Evolutionary conservation across 202 grass and related monocot genomes (phyloP).

Genomic region (Elaeis oleifera): DNA sequence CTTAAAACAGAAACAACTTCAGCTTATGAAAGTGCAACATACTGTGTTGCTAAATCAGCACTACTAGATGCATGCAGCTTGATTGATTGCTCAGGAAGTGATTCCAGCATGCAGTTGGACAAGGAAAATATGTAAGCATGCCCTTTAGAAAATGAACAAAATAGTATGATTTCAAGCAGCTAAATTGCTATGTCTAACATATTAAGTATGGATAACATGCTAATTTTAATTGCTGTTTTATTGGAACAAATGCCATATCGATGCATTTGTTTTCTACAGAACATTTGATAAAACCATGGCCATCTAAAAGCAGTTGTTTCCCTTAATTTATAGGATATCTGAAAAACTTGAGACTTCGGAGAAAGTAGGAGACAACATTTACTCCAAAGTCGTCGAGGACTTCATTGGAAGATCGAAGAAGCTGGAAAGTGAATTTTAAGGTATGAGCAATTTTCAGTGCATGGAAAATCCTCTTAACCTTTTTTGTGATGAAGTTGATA

Average conservation of each 20-base stretch:
- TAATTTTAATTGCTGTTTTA: no score
- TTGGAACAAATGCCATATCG: background rate
- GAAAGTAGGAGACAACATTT: constrained; percentile 43
- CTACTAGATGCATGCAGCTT: constrained; percentile 77
- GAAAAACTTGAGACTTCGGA: constrained; percentile 32
- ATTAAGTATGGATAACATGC: no score
- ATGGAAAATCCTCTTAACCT: no score
- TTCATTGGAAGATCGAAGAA: constrained; percentile 74
- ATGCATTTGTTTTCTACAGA: constrained; percentile 2
- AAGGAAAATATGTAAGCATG: constrained; percentile 63
- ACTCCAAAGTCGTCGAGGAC: constrained; percentile 62
- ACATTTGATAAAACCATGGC: background rate
- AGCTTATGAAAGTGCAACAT: constrained; percentile 70
- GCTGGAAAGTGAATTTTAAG: constrained; percentile 72
- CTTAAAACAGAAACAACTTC: constrained; percentile 68
- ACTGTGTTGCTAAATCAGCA: constrained; percentile 54
- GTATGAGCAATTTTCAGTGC: constrained; percentile 25
- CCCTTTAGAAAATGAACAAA: background rate
- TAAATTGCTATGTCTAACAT: no score
- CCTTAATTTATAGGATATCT: constrained; percentile 8
- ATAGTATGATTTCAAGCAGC: no score
- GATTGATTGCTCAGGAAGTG: constrained; percentile 38
- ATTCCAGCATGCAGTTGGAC: constrained; percentile 31
- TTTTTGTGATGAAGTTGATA: no score
- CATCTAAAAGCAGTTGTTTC: background rate